Evolutionary conservation across 257 asterid genomes (phyloP), one percentile per base, ranked within the genome.

Genomic region (Ocimum tenuiflorum): DNA sequence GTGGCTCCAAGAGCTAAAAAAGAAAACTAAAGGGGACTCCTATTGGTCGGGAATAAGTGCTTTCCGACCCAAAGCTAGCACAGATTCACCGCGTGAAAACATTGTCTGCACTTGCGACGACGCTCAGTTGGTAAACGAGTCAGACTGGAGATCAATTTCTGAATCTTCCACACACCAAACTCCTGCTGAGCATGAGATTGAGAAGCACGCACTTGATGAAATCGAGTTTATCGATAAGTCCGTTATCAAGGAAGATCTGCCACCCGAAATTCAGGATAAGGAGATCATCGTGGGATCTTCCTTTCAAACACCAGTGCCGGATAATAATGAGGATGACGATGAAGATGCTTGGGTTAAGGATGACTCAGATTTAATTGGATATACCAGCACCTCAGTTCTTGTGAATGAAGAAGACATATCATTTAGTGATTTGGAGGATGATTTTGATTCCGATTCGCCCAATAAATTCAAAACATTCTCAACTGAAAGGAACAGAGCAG

Each of bases 351-450:
- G 99, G 99, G 74, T 90, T 58, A 86, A 88, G 55, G 97, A 94
- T 33, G 85, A 82, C 38, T 57, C 83, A 0, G 99, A 94, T 18
- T 80, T 94, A 60, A 83, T 82, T 61, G 96, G 88, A 50, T 86
- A 82, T 39, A 69, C 75, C 0, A 71, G 80, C 51, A 68, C 74
- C 60, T 62, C 81, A 27, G 43, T 71, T 53, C 45, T 75, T 58
- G 69, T 77, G 68, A 81, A 86, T 67, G 99, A 82, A 74, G 99
- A 94, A 36, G 99, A 94, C 15, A 86, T 94, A 69, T 94, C 99
- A 3, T 94, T 94, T 73, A 94, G 99, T 76, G 99, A 94, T 80
- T 88, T 94, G 65, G 99, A 88, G 80, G 95, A 94, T 58, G 97
- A 90, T 72, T 63, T 71, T 51, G 95, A 90, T 76, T 79, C 71